These are phyloP conservation scores for Quercus bicolor DNA, from an alignment of 306 rosid genomes.

Conservation along the genomic window DNA sequence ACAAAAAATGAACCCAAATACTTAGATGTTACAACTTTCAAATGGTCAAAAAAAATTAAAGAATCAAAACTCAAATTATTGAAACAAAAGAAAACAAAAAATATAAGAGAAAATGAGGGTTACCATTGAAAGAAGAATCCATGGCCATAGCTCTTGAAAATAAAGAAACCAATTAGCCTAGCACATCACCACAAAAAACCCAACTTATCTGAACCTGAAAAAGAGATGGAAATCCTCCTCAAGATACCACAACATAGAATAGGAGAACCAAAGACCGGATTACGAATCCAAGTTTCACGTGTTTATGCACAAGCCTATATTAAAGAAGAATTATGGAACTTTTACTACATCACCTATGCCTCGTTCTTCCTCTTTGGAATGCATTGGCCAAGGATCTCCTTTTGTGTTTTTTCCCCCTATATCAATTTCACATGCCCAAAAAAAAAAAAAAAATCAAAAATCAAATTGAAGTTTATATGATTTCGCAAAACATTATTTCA, in stretches of 20 bases:
- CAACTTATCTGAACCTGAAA: conserved; percentile 43
- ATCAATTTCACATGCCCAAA: too few relatives aligned
- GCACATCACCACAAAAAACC: conserved; percentile 56
- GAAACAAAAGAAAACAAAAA: not conserved
- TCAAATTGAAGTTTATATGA: too few relatives aligned
- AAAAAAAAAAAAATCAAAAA: too few relatives aligned
- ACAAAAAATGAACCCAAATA: not conserved
- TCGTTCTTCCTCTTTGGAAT: too few relatives aligned
- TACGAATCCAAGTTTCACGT: too few relatives aligned
- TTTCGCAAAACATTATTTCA: too few relatives aligned
- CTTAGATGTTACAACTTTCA: too few relatives aligned
- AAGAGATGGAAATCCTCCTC: conserved; percentile 16
- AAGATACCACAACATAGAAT: not conserved
- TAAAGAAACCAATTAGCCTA: conserved; percentile 36
- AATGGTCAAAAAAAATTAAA: not conserved
- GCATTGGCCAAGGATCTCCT: too few relatives aligned
- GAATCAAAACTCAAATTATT: conserved; percentile 20
- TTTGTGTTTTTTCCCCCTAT: too few relatives aligned
- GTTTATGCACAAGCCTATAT: too few relatives aligned
- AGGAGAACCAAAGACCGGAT: not conserved
- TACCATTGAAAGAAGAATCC: conserved; percentile 77
- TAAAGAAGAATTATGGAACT: too few relatives aligned
- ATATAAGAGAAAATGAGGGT: not conserved
- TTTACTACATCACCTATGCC: too few relatives aligned
- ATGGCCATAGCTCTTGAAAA: conserved; percentile 45